Evolutionary conservation across 345 rosid species (phyloP).

Genomic region (Lenwebbia sp.): DNA sequence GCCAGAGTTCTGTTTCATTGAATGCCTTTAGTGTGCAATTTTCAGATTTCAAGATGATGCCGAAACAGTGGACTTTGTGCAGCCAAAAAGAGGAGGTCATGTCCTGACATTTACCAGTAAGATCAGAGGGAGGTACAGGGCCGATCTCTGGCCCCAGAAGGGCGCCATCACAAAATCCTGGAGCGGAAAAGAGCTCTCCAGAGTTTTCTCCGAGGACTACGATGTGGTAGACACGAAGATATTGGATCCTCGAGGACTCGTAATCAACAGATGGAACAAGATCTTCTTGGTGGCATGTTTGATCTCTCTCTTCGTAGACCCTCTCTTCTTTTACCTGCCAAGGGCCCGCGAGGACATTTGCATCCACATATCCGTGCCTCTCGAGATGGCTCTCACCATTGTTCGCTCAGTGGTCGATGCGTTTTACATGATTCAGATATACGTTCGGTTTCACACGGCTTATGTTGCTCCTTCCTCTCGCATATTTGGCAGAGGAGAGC

Average conservation of each 20-base stretch:
- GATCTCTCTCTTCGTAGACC: conserved; percentile 44
- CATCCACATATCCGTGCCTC: conserved; percentile 15
- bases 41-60: conserved; percentile 26
- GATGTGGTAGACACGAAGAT: conserved; percentile 20
- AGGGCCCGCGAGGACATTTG: conserved; percentile 14
- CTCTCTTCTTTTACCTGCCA: conserved; percentile 45
- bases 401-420: conserved; percentile 29
- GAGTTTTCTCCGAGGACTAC: conserved; percentile 56
- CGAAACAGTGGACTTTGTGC: conserved; percentile 2
- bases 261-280: conserved; percentile 37
- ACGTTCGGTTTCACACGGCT: conserved; percentile 39
- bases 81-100: not conserved
- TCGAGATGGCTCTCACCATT: conserved; percentile 18
- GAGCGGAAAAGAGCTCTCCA: conserved; percentile 19
- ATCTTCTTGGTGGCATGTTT: conserved; percentile 46
- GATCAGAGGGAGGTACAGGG: not conserved
- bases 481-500: conserved; percentile 57
- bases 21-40: not conserved
- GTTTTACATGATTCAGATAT: conserved; percentile 34
- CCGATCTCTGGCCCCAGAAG: not conserved
- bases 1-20: not conserved
- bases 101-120: conserved; percentile 5
- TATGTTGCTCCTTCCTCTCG: conserved; percentile 59
- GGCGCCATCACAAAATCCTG: conserved; percentile 3
- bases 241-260: conserved; percentile 42